Base-by-base conservation (phyloP, 768 basidiomycete species). In the Thelephora ganbajun region DNA sequence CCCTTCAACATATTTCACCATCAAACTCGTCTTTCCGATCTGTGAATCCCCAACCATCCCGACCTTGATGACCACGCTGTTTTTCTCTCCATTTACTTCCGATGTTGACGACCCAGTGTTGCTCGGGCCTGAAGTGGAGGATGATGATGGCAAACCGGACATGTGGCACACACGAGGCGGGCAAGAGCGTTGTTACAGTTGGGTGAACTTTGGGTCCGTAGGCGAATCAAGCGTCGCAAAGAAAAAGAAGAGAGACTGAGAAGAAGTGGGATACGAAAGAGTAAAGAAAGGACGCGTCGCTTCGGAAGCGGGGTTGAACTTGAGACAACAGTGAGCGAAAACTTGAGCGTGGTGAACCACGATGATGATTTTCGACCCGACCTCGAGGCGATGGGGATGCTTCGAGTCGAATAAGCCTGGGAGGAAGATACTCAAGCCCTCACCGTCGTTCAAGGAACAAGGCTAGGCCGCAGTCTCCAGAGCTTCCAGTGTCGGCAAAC, bases 21-120 rank as follows among this genome's bases (percentile, higher is more conserved):
- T 98, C 63, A 98, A 73, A 67, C 88, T 91, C 54, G 94, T 98
- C 76, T 98, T 97, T 56, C 94, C 93, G 61, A 98, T 97, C 71
- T 97, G 94, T 59, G 91, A 92, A 71, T 99, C 94, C 44, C 96
- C 96, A 43, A 99, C 91, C 94, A 99, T 99, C 48, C 94, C 94
- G 45, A 99, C 94, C 66, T 99, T 97, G 65, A 96, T 87, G 46
- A 94, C 91, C 57, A 96, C 89, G 61, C 88, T 86, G 62, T 41
- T 41, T 4, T 41, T 41, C 12, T 41, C 39, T 16, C 39, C 39
- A 41, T 41, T 41, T 22, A 9, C 39, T 41, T 41, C 39, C 39
- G 22, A 18, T 41, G 22, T 18, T 22, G 39, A 41, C 22, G 16
- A 14, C 18, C 39, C 39, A 4, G 14, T 16, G 39, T 41, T 5